These are phyloP conservation scores for Tieghemiomyces parasiticus DNA, from an alignment of 192 early-diverging fungal genomes.

Conservation along the genomic window DNA sequence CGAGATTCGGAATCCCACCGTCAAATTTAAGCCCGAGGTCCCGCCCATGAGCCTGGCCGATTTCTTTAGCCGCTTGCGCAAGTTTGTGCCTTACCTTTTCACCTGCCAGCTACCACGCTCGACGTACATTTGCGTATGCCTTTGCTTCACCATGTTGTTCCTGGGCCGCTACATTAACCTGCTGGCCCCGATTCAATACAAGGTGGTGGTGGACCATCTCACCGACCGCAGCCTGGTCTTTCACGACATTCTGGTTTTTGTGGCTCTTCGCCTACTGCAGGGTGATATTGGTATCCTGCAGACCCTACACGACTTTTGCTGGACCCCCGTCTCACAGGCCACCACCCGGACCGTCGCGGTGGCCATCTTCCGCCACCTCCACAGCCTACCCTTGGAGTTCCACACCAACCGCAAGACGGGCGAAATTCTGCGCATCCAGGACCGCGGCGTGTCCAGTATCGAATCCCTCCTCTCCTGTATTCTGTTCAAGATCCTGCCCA, in stretches of 20 bases:
- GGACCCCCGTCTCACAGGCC: slow-evolving; percentile 90
- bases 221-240: slow-evolving; percentile 23
- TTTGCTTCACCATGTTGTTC: slow-evolving; percentile 49
- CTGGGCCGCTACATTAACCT: slow-evolving; percentile 61
- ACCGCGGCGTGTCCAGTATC: slow-evolving; percentile 41
- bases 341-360: slow-evolving; percentile 87
- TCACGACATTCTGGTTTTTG: slow-evolving; percentile 23
- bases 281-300: slow-evolving; percentile 56
- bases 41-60: slow-evolving; percentile 15
- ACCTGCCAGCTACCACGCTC: slow-evolving; percentile 36
- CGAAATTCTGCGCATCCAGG: slow-evolving; percentile 77
- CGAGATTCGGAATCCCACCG: slow-evolving; percentile 4
- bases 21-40: slow-evolving; percentile 10
- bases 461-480: slow-evolving; percentile 64
- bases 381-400: slow-evolving; percentile 74
- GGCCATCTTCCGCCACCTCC: slow-evolving; percentile 79
- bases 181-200: slow-evolving; percentile 72
- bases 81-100: slow-evolving; percentile 73
- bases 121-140: slow-evolving; percentile 50
- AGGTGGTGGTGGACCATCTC: slow-evolving; percentile 51
- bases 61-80: slow-evolving; percentile 36
- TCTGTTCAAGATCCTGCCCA: slow-evolving; percentile 84
- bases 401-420: slow-evolving; percentile 92
- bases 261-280: slow-evolving; percentile 23
- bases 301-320: slow-evolving; percentile 66